Conservation (phyloP, 148 eudicot species). For the Polygonum aviculare region DNA sequence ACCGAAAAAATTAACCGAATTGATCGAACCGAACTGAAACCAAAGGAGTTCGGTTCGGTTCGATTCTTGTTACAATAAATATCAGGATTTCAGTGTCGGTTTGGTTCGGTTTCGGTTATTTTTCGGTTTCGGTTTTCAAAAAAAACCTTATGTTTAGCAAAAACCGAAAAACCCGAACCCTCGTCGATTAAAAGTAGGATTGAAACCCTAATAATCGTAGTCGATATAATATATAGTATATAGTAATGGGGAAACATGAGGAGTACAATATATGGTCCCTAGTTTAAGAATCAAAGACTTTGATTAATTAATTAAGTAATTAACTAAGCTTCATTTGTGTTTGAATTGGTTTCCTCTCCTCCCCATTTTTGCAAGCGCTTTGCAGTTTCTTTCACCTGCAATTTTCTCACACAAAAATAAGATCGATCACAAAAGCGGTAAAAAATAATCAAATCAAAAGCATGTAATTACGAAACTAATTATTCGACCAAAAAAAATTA, state of each 20-base stretch:
- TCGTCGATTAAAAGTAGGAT: too few species aligned
- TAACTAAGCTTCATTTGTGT: constrained; percentile 8
- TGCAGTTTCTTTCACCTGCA: constrained; percentile 61
- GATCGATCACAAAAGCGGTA: background rate
- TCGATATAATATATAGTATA: background rate
- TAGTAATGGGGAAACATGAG: background rate
- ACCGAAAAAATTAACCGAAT: too few species aligned
- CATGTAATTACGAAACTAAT: background rate
- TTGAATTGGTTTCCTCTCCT: constrained; percentile 33
- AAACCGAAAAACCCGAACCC: too few species aligned
- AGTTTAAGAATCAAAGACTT: background rate
- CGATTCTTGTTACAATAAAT: too few species aligned
- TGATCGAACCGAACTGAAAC: too few species aligned
- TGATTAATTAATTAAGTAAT: background rate
- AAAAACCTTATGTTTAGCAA: too few species aligned
- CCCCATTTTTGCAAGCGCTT: constrained; percentile 71
- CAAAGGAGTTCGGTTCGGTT: too few species aligned
- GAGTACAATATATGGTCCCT: background rate
- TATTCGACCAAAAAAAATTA: background rate
- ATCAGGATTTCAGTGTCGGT: too few species aligned
- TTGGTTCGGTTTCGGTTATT: too few species aligned
- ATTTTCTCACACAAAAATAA: background rate
- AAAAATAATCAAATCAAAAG: background rate
- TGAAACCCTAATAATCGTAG: too few species aligned
- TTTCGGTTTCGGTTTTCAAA: too few species aligned